phyloP scores from a whole-genome alignment of 2,329 filamentous ascomycete species.

The Paramyrothecium roridum region DNA sequence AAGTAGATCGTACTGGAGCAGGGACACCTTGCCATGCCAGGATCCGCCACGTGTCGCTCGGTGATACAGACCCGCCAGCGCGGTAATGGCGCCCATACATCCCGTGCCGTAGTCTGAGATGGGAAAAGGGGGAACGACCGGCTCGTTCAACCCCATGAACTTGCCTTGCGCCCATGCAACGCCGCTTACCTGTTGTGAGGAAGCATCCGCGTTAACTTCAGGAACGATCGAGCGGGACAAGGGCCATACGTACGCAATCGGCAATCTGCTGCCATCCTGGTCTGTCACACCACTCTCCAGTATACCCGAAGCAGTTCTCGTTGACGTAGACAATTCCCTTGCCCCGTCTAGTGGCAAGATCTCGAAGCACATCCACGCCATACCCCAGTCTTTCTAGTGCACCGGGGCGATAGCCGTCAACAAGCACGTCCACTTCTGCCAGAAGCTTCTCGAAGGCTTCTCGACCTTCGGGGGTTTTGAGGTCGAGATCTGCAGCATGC shows the following conservation, averaged over 20 bases:
- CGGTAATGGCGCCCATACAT: slow-evolving; percentile 67
- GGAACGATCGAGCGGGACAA: background rate
- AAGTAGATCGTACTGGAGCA: slow-evolving; percentile 67
- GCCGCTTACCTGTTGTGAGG: slow-evolving; percentile 41
- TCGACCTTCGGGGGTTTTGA: slow-evolving; percentile 53
- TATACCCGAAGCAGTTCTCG: slow-evolving; percentile 68
- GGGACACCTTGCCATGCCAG: slow-evolving; percentile 61
- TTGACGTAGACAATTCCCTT: slow-evolving; percentile 66
- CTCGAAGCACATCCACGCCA: slow-evolving; percentile 49
- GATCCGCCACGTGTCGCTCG: slow-evolving; percentile 62
- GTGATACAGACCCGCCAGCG: slow-evolving; percentile 60
- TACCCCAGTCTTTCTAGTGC: slow-evolving; percentile 63
- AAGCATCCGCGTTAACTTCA: background rate
- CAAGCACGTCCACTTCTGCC: slow-evolving; percentile 60
- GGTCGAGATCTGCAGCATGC: slow-evolving; percentile 60
- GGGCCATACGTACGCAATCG: slow-evolving; percentile 45
- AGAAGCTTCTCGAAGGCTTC: slow-evolving; percentile 56
- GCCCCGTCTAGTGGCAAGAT: slow-evolving; percentile 49
- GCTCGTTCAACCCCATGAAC: slow-evolving; percentile 59
- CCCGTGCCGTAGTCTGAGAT: slow-evolving; percentile 69
- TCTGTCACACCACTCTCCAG: slow-evolving; percentile 56
- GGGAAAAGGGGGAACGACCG: slow-evolving; percentile 63
- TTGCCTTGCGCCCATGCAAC: slow-evolving; percentile 60
- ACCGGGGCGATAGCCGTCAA: slow-evolving; percentile 67
- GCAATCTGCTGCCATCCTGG: slow-evolving; percentile 73